A percentile compares a stretch with the other conserved stretches of the same genome.
phyloP scores from a whole-genome alignment of 169 alveolate species.

The Perkinsus chesapeaki region DNA sequence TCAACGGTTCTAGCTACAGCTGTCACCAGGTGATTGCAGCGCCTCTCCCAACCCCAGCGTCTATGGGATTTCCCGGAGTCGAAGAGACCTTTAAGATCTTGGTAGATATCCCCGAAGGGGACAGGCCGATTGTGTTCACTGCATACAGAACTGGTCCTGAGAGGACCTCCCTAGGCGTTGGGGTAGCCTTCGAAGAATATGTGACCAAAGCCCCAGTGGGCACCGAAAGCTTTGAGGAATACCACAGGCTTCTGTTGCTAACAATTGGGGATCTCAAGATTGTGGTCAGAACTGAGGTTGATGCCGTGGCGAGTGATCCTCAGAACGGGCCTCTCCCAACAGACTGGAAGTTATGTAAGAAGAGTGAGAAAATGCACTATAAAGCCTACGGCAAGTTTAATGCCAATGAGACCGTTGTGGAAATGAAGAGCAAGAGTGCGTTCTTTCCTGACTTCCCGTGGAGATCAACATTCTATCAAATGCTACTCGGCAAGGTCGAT shows the following conservation, averaged over 20 bases:
- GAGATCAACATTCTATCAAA: neutral
- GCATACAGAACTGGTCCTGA: neutral
- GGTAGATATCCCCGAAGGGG: neutral
- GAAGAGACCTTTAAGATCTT: neutral
- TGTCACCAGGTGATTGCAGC: no score
- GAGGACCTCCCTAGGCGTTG: neutral
- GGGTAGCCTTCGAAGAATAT: neutral
- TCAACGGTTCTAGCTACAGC: no score
- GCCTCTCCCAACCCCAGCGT: no score
- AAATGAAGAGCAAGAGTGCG: neutral
- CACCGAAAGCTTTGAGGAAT: neutral
- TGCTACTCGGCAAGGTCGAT: neutral
- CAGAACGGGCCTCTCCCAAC: neutral
- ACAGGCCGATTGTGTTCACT: neutral
- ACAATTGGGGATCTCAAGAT: neutral
- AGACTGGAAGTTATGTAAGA: neutral
- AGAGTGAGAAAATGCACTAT: neutral
- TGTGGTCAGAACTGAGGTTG: neutral
- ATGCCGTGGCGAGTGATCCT: neutral
- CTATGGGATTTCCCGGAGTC: neutral
- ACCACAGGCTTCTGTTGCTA: neutral
- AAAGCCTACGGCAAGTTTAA: neutral
- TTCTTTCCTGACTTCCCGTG: neutral
- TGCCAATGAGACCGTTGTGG: neutral
- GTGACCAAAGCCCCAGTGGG: neutral